Evolutionary conservation across 345 rosid species (phyloP).

Genomic region (Eucalyptus guilfoylei): DNA sequence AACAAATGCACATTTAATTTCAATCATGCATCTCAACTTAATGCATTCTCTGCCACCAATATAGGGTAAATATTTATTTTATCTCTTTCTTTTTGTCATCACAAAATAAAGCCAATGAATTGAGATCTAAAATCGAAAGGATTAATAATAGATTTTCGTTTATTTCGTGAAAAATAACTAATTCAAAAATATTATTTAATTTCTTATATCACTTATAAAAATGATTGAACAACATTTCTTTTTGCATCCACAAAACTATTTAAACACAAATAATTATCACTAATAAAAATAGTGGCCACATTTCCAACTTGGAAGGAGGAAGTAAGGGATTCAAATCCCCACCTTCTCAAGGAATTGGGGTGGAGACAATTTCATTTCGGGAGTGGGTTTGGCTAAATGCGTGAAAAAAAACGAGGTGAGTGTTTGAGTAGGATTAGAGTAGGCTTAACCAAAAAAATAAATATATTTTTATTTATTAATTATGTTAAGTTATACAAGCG

Average conservation of each 20-base stretch:
- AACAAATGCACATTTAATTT: not conserved
- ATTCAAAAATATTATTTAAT: not conserved
- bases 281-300: no score
- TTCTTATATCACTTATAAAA: not conserved
- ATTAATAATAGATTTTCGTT: not conserved
- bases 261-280: not conserved
- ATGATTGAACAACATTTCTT: not conserved
- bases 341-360: no score
- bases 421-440: no score
- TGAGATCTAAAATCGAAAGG: not conserved
- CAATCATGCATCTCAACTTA: not conserved
- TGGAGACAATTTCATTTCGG: no score
- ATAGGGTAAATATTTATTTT: not conserved
- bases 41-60: no score
- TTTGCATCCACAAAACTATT: fast-evolving
- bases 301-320: no score
- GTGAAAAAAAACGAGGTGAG: no score
- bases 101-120: not conserved
- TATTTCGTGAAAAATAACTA: not conserved
- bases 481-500: not conserved
- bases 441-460: no score
- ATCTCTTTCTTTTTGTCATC: not conserved
- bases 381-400: no score
- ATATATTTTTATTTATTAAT: not conserved
- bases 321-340: no score